Conservation (phyloP, 2,329 filamentous ascomycete species). For the Aspergillus quadrilineatus region DNA sequence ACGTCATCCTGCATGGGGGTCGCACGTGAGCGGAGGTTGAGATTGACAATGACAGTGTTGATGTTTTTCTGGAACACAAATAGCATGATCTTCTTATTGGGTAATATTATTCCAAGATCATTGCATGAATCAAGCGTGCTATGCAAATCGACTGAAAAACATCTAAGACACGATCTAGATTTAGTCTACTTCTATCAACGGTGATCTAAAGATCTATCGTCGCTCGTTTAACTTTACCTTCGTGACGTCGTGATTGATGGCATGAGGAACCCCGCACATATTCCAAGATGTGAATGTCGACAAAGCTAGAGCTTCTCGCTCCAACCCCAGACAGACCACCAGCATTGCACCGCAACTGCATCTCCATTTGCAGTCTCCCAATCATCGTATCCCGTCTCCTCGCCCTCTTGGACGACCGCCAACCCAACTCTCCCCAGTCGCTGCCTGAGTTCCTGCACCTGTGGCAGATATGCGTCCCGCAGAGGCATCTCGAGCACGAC, state of each 20-base stretch:
- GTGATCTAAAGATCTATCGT: not conserved
- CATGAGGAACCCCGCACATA: not conserved
- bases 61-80: not conserved
- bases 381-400: slow-evolving; percentile 49
- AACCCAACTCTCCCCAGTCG: slow-evolving; percentile 59
- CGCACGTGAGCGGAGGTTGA: not conserved
- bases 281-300: not conserved
- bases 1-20: not conserved
- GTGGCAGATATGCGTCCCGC: slow-evolving; percentile 64
- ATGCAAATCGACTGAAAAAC: not conserved
- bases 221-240: slow-evolving; percentile 24
- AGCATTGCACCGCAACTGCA: slow-evolving; percentile 45
- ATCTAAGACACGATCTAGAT: not conserved
- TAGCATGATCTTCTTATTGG: not conserved
- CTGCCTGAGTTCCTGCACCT: slow-evolving; percentile 63
- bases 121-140: not conserved
- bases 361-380: slow-evolving; percentile 46
- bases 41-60: not conserved
- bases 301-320: slow-evolving; percentile 34
- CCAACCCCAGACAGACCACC: slow-evolving; percentile 51
- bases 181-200: slow-evolving; percentile 9
- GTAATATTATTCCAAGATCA: not conserved
- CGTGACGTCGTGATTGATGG: slow-evolving; percentile 29
- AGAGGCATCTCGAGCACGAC: slow-evolving; percentile 79
- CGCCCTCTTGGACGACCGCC: slow-evolving; percentile 52